Evolutionary conservation across 73 alveolate species (phyloP), one percentile per base, ranked within the genome.

Genomic region (Diophrys appendiculata): DNA sequence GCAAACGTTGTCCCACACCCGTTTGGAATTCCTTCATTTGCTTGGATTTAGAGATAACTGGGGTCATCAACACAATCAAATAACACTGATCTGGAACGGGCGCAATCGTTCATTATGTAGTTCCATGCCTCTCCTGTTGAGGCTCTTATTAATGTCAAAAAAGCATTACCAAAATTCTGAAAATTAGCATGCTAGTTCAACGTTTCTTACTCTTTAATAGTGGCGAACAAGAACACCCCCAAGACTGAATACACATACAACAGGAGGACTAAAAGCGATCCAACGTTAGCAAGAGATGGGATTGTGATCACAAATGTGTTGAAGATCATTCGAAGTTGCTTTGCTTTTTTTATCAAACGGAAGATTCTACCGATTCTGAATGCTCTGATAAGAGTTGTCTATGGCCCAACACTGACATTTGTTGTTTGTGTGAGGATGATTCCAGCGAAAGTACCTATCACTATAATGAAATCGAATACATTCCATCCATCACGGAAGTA

Each of bases 241-340:
- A 86, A 33, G 14, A 86, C 78, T 0, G 93, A 68, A 35, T 71
- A 86, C 31, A 86, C 18, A 33, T 72, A 79, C 54, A 86, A 52
- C 5, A 86, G 64, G 68, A 86, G 67, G 1, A 86, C 77, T 54
- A 86, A 34, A 25, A 86, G 64, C 29, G 87, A 85, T 2, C 89
- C 93, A 27, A 86, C 77, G 55, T 86, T 86, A 14, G 89, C 93
- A n/a, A 86, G 77, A 13, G 93, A 73, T 1, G 93, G 93, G 27
- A 86, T 52, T 18, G 82, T 73, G 14, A 78, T 80, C 32, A 84
- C 3, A 67, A 84, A 71, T 5, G 92, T 84, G 29, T 84, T 69
- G 79, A 84, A 78, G 27, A 84, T 73, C 24, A 84, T 8, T n/a
- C 81, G 54, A 29, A 84, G 73, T 27, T 84, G 65, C 27, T 70